Base-by-base conservation (phyloP, 139 green algal species). In the Coelastrella sp. region DNA sequence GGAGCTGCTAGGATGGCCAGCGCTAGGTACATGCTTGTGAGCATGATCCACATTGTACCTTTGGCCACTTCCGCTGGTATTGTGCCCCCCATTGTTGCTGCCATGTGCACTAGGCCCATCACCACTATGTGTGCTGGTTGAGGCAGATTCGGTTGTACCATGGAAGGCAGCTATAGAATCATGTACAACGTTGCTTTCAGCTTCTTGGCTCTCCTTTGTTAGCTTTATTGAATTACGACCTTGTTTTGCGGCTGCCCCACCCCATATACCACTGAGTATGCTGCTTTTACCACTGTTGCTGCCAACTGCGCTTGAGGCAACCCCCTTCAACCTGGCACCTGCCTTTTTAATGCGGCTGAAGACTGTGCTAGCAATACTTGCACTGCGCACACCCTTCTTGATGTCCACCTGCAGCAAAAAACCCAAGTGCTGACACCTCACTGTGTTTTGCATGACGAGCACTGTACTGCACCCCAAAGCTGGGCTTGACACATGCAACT, bases 331-430 rank as follows among this genome's bases (percentile, higher is more conserved):
- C 53, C n/a, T 51, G 9, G 66, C n/a, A 25, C 75, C 75, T 35
- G 37, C 75, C 25, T 35, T 51, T 43, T 82, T 82, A 53, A 82
- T 50, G 35, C 75, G 51, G 75, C 75, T 81, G 74, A 81, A 69
- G 19, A 81, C 25, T 9, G 30, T 81, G 74, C 74, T 82, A 23
- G 75, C 75, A 21, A 82, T n/a, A 35, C 75, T 82, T 23, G 69
- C 51, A 9, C 25, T 50, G 53, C 75, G 75, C 17, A 82, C 75
- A 27, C 75, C 75, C 8, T 53, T 69, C 34, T 82, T 82, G 25
- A 82, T 82, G 37, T 82, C 75, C 11, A 43, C 75, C 75, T 82
- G 74, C 51, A 35, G 75, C 5, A 81, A 35, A 4, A 37, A 81
- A 3, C 17, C 45, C 0, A 40, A 0, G 27, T 34, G 69, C 30